Evolutionary conservation across 2,329 filamentous ascomycete genomes (phyloP), one percentile per base, ranked within the genome.

Genomic region (Tolypocladium inflatum): DNA sequence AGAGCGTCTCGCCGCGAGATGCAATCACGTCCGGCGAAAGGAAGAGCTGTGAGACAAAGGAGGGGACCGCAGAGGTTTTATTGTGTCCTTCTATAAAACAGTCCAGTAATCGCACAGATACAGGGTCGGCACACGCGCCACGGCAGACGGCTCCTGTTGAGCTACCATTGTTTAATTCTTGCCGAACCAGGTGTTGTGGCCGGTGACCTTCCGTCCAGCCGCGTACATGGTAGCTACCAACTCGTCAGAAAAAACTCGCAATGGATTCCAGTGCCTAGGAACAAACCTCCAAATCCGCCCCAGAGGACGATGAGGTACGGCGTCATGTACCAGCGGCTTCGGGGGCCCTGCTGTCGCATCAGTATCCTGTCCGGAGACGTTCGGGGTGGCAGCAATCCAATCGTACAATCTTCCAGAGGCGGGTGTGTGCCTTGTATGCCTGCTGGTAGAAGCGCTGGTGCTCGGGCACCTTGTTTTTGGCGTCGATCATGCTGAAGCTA

Each of bases 161-260:
- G 37, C 48, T 8, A 37, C 30, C 48, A 21, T 17, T 26, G 50
- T 58, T 68, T 80, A 84, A 64, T 76, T 69, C 73, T 82, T 80
- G 70, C 80, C 76, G 68, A 84, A 89, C 85, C 86, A 91, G 62
- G 86, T 90, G 83, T 91, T 92, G 81, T 92, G 84, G 68, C 89
- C 89, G 62, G 86, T 71, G 63, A 89, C 77, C 78, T 89, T 85
- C 71, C 89, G 87, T 72, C 80, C 76, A 78, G 88, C 86, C 78
- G 86, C 87, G 79, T 89, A 93, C 75, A 90, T 76, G 64, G 76
- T 71, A 57, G 75, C 82, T 85, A 63, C 56, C 21, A 51, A 23
- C 51, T 57, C 19, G 57, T 70, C 60, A 67, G 65, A 59, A 56
- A 63, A 57, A 60, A 56, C 9, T 33, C 21, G n/a, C n/a, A 13